Base-by-base conservation (phyloP, 164 flowering plant species). In the Berberis thunbergii region DNA sequence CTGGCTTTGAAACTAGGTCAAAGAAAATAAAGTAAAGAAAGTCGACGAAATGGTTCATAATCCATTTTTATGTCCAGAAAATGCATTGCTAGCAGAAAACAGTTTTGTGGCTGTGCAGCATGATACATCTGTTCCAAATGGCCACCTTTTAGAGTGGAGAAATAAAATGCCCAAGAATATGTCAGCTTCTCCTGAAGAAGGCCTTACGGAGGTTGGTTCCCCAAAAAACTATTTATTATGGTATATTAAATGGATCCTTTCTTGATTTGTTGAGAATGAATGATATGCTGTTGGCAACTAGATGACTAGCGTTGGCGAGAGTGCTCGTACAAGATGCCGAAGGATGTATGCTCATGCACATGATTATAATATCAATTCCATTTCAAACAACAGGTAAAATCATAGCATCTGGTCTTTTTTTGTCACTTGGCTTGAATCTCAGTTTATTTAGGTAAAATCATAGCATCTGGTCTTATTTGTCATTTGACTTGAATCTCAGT, bases 281-380 rank as follows among this genome's bases (percentile, higher is more conserved):
- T 63, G 55, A 62, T 13, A 44, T 57, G 71, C 68, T 74, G 8
- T 69, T 67, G 6, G 57, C 69, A 45, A 63, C 66, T 73, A 86
- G 92, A 67, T 79, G 57, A 61, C 76, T 54, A 66, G 64, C 54
- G 39, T 60, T 64, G 80, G 66, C 70, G 79, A 84, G 50, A 67
- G 71, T 71, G 61, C 77, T 62, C 62, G 64, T 62, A 76, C 95
- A 75, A 83, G 79, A 77, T 86, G 89, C 54, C 80, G 87, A 66
- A 84, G 73, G 82, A 81, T 88, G 68, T 90, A 82, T 80, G 81
- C 85, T 70, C 86, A 85, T 81, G 93, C 96, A 68, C 97, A 91
- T 77, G 96, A 88, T 63, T 91, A 65, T 73, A 83, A 83, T 73
- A 79, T 91, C 66, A 88, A 91, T 70, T 91, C 97, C 56, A 81